Percentiles rank a stretch among this genome's conserved stretches.
These are phyloP conservation scores for Eutrema salsugineum DNA, from an alignment of 441 rosid genomes.

Conservation along the genomic window DNA sequence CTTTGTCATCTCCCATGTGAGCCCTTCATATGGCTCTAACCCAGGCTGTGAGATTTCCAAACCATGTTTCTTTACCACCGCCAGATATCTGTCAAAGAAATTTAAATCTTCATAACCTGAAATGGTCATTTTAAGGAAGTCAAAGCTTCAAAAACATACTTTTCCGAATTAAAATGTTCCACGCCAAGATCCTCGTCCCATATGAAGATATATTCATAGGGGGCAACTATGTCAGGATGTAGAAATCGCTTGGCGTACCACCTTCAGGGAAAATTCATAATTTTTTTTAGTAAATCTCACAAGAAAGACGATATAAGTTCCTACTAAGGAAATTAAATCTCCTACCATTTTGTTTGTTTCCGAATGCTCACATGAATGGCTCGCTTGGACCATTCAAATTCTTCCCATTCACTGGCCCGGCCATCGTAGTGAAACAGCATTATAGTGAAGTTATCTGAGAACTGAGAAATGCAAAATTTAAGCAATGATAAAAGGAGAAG, in stretches of 20 bases:
- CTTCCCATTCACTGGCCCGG: slow-evolving; percentile 71
- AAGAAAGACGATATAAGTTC: too few species aligned
- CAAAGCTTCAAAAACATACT: slow-evolving; percentile 39
- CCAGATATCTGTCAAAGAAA: slow-evolving; percentile 54
- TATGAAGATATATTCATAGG: slow-evolving; percentile 81
- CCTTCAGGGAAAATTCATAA: slow-evolving; percentile 42
- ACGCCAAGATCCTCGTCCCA: slow-evolving; percentile 99
- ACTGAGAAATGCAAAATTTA: slow-evolving; percentile 41
- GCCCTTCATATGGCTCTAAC: slow-evolving; percentile 67
- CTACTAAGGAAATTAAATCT: too few species aligned
- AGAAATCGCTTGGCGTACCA: slow-evolving; percentile 94
- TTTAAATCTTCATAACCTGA: background rate
- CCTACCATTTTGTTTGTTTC: slow-evolving; percentile 95
- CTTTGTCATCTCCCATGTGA: slow-evolving; percentile 99
- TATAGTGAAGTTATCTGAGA: slow-evolving; percentile 83
- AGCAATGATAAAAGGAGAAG: background rate
- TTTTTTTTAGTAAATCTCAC: background rate
- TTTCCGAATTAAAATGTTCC: slow-evolving; percentile 68
- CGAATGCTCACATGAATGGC: slow-evolving; percentile 77
- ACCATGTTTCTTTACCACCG: slow-evolving; percentile 73
- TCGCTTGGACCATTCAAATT: slow-evolving; percentile 81
- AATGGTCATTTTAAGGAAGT: background rate
- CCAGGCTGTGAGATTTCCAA: slow-evolving; percentile 99
- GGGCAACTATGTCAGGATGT: slow-evolving; percentile 81
- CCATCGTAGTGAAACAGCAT: slow-evolving; percentile 89